Evolutionary conservation across 2,329 filamentous ascomycete species (phyloP).

Genomic region (Moelleriella libera): DNA sequence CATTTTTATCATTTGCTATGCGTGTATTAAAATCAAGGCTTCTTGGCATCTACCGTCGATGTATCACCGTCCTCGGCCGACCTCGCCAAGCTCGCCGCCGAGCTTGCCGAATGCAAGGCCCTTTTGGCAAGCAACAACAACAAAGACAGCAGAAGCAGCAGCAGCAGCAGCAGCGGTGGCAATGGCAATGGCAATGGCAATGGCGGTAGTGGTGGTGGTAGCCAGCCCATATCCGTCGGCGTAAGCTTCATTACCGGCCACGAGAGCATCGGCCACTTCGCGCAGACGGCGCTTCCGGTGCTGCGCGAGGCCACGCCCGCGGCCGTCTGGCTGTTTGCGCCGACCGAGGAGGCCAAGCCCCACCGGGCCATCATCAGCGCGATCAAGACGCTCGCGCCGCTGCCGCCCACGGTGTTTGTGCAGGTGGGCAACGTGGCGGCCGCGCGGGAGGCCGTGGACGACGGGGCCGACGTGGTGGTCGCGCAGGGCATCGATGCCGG

Average conservation of each 20-base stretch:
- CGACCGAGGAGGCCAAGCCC: conserved; percentile 26
- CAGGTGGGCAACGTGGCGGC: conserved; percentile 47
- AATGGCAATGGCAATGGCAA: too few relatives aligned
- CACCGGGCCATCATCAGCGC: conserved; percentile 21
- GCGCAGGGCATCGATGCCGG: conserved; percentile 51
- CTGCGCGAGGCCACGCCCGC: conserved; percentile 38
- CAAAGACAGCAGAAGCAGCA: too few relatives aligned
- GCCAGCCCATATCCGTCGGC: conserved; percentile 39
- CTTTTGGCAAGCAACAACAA: conserved; percentile 10
- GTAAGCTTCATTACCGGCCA: conserved; percentile 41
- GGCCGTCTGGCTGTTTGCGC: conserved; percentile 56
- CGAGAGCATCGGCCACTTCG: conserved; percentile 22
- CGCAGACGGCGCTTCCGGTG: conserved; percentile 30
- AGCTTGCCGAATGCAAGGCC: conserved; percentile 14
- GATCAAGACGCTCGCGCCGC: conserved; percentile 12
- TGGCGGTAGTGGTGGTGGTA: conserved; percentile 4
- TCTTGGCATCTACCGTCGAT: conserved; percentile 17
- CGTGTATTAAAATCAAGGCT: conserved; percentile 9
- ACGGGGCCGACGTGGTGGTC: conserved; percentile 43
- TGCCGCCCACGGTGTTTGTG: conserved; percentile 36
- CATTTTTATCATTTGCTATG: neutral
- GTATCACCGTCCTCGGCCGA: conserved; percentile 15
- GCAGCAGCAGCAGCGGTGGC: too few relatives aligned
- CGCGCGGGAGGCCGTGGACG: conserved; percentile 31
- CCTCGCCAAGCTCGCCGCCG: conserved; percentile 16